Base-by-base conservation (phyloP, 176 grass and related monocot species). In the Thalia dealbata region DNA sequence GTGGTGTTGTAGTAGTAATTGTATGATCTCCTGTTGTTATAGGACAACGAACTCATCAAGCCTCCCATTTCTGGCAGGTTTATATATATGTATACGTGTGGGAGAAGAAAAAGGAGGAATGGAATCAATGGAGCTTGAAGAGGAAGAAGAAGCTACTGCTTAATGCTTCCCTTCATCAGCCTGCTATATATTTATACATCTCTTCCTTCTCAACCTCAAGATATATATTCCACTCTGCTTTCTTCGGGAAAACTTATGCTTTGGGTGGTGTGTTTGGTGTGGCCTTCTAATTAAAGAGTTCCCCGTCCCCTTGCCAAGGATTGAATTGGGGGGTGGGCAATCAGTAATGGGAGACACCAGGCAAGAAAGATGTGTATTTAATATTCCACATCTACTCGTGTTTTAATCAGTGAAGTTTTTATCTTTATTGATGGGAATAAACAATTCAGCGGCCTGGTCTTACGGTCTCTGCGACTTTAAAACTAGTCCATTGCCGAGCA, bases 311-410 rank as follows among this genome's bases (percentile, higher is more conserved):
- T 45, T 74, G 10, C 58, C 44, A 61, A 25, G 25, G 72, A 52
- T 74, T 14, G 55, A 74, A 61, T 16, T 61, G 52, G 60, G 72
- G 72, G 72, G 59, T 30, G 44, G 61, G 52, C 8, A n/a, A 6
- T 38, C 32, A 19, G 38, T 30, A 42, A 24, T 23, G 54, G 42
- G 19, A 43, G 55, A 61, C 72, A 74, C 41, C 21, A 22, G 43
- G 29, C 54, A 58, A 58, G 22, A 58, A 58, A 58, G 54, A 56
- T 19, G 19, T 21, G 19, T n/a, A 23, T 56, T 21, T 56, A 54
- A 54, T 19, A 54, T 13, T 55, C 32, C 4, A 38, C 32, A 4
- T 38, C 3, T 38, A 4, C 32, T 38, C 32, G 4, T 38, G 32
- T 38, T 38, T 2, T 38, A 38, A n/a, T n/a, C n/a, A n/a, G n/a